Percentiles rank a stretch among this genome's conserved stretches.
phyloP scores from a whole-genome alignment of 345 rosid genomes.

The Erucastrum elatum region DNA sequence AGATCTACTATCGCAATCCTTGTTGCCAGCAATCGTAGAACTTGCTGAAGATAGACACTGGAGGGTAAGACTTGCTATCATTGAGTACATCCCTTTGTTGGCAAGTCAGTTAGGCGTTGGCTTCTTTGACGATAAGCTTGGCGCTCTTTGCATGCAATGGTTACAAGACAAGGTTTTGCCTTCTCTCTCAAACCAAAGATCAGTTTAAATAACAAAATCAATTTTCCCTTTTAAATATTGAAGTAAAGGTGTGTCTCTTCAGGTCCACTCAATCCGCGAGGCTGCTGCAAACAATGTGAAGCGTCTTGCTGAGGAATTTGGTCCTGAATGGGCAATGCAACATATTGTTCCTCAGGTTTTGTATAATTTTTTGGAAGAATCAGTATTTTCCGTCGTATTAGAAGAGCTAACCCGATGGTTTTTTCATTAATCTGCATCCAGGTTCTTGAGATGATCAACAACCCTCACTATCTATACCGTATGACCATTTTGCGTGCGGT shows the following conservation, averaged over 20 bases:
- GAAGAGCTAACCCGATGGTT: background rate
- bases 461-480: constrained; percentile 83
- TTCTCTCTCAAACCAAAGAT: background rate
- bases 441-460: constrained; percentile 79
- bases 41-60: constrained; percentile 98
- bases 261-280: constrained; percentile 87
- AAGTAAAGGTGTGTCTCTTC: constrained; percentile 10
- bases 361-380: background rate
- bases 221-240: background rate
- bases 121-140: constrained; percentile 91
- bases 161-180: constrained; percentile 80
- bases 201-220: background rate
- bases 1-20: constrained; percentile 85
- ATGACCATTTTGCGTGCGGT: constrained; percentile 78
- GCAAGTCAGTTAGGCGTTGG: constrained; percentile 96
- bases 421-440: constrained; percentile 24
- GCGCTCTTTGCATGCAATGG: constrained; percentile 98
- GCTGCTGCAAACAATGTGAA: constrained; percentile 87
- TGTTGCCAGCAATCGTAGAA: constrained; percentile 93
- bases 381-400: background rate
- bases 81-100: constrained; percentile 88
- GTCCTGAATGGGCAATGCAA: constrained; percentile 91
- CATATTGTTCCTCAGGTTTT: constrained; percentile 84
- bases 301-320: constrained; percentile 85
- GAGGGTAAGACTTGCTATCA: constrained; percentile 95